Percentiles rank a stretch among this genome's conserved stretches.
Evolutionary conservation across 176 grass and related monocot species (phyloP).

Genomic region (Avena atlantica): DNA sequence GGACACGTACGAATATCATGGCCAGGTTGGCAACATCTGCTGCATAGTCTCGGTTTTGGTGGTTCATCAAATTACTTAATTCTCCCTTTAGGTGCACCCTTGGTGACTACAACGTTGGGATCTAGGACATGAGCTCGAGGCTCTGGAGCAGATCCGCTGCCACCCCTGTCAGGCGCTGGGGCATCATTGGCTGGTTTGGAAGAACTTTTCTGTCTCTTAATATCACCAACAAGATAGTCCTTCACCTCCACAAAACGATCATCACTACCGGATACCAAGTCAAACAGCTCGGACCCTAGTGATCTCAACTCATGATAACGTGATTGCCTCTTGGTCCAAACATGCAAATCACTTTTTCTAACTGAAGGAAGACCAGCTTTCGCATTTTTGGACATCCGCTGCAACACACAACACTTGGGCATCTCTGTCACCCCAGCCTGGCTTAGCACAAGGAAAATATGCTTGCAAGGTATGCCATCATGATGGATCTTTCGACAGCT

Average conservation of each 20-base stretch:
- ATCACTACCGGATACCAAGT: neutral
- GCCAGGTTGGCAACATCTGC: neutral
- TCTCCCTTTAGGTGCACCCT: slow-evolving; percentile 26
- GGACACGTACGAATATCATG: neutral
- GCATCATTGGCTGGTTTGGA: neutral
- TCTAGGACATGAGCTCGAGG: neutral
- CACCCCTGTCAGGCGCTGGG: neutral
- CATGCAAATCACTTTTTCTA: neutral
- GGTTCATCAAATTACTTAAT: neutral
- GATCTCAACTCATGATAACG: neutral
- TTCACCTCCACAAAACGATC: neutral
- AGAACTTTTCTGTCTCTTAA: neutral
- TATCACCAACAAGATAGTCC: neutral
- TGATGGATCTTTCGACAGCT: neutral
- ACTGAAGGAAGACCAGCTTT: neutral
- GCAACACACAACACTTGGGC: neutral
- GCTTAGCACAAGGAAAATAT: neutral
- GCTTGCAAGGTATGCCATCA: neutral
- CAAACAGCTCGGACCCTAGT: neutral
- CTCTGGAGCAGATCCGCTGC: neutral
- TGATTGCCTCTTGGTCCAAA: neutral
- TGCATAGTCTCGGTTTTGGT: neutral
- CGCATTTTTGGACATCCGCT: neutral
- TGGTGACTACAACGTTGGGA: neutral
- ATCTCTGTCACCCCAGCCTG: neutral